Evolutionary conservation across 1,139 yeast genomes (phyloP), one percentile per base, ranked within the genome.

Genomic region (Protomyces lactucae-debilis): DNA sequence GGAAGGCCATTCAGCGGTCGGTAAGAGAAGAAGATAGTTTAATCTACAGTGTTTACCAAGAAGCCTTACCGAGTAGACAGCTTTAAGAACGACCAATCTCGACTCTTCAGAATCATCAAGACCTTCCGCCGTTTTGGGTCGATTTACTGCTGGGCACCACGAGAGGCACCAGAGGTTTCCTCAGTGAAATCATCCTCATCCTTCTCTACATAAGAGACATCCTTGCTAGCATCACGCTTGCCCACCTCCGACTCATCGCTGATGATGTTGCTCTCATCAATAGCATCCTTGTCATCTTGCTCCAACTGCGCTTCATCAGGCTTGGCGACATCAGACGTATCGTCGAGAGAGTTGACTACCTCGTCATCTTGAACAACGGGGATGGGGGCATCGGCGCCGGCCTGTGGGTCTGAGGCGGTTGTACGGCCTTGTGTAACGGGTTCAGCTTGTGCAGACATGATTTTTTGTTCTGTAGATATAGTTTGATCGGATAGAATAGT

Each of bases 201-300:
- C 21, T 51, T 51, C 35, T 55, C 57, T n/a, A 36, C 57, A 12
- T 46, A 48, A 25, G 43, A 40, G n/a, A 55, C 53, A 16, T 55
- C 57, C 43, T 55, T 59, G 52, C 54, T 39, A 16, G 53, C 54
- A 14, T 43, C 45, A 8, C 63, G 32, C 25, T 48, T 28, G 23
- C 63, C 63, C 18, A 59, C 63, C n/a, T 59, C 63, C 21, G 63
- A 59, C 8, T 39, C 52, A 25, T 59, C 52, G 28, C 63, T 59
- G 43, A 59, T 40, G 53, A 59, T 52, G 63, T 59, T 59, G 53
- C 43, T 55, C 25, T 32, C 25, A 18, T 46, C 43, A 18, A 59
- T 59, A 43, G 63, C 63, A 16, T 59, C 63, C 63, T 59, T 59
- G 57, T 59, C 63, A 51, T 59, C 63, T 16, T 28, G 23, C 23